Conservation (phyloP, 176 grass and related monocot genomes). For the Triticum turgidum region DNA sequence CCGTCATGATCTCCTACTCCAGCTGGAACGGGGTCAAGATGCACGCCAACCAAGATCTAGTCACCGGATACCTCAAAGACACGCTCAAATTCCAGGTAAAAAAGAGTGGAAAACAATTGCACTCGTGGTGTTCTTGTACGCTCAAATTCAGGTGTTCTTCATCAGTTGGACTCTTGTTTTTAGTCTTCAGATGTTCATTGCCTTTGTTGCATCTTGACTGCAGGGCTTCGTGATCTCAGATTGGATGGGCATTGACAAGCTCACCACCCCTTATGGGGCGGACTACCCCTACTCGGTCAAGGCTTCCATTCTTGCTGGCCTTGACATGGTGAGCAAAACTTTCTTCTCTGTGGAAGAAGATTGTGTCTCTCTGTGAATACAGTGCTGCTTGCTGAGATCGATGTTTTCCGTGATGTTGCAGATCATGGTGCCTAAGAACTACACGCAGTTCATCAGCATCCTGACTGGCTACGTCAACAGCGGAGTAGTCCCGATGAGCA, state of each 20-base stretch:
- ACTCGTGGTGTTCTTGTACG: not conserved
- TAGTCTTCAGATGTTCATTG: not conserved
- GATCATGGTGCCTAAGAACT: constrained; percentile 96
- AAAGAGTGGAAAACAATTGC: not conserved
- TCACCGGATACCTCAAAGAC: constrained; percentile 70
- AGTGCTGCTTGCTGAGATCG: not conserved
- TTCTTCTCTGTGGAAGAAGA: not conserved
- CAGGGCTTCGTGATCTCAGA: constrained; percentile 97
- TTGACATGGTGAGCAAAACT: constrained; percentile 74
- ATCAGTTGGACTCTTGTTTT: not conserved
- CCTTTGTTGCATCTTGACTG: not conserved
- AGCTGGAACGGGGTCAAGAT: constrained; percentile 98
- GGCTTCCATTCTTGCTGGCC: constrained; percentile 67
- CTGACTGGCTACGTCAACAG: constrained; percentile 78
- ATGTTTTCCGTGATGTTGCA: constrained; percentile 33
- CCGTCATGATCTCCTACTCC: constrained; percentile 91
- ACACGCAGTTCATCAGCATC: constrained; percentile 61
- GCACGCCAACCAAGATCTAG: constrained; percentile 63
- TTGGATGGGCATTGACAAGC: constrained; percentile 93
- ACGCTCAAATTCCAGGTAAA: constrained; percentile 61
- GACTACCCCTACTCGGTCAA: constrained; percentile 92
- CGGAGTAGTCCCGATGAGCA: constrained; percentile 69
- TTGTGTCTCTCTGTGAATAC: not conserved
- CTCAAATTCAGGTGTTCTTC: not conserved
- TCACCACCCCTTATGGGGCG: constrained; percentile 66